Evolutionary conservation across 2,329 filamentous ascomycete species (phyloP), one percentile per base, ranked within the genome.

Genomic region (Paraphaeosphaeria sporulosa): DNA sequence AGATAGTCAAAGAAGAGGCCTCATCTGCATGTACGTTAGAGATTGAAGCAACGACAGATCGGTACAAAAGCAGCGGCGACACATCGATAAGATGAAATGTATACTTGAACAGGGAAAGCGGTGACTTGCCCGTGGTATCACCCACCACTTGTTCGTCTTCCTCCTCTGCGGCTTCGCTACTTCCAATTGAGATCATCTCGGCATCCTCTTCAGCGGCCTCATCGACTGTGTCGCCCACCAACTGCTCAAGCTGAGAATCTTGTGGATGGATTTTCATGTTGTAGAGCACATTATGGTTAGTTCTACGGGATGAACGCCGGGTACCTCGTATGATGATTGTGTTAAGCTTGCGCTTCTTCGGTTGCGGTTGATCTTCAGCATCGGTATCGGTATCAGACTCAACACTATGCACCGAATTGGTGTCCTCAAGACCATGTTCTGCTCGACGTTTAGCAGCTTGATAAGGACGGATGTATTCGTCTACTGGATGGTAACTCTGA

Each of bases 401-500:
- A 5, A 57, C 49, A 50, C 64, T 55, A 23, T 27, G 25, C 25
- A 43, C 36, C 10, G 21, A 40, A 3, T 58, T 60, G 19, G 10
- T 50, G 43, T 59, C 49, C 13, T 64, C 6, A n/a, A 55, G 10
- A 48, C 50, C 68, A 40, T 76, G 66, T n/a, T 65, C 56, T 9
- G 61, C 63, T 19, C 68, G 70, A 42, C 67, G 64, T 46, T 71
- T 73, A 0, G 71, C 69, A 36, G 74, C 73, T 30, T 69, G 68
- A 10, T 63, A 62, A 4, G 74, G 73, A 10, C 65, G 65, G 8
- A 73, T 61, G 47, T 58, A 54, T 9, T 76, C 73, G 43, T 77
- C 74, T 66, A 77, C 69, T 2, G 73, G 74, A 56, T 77, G 74
- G 40, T 74, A 77, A 55, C 68, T 72, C 23, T 72, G 60, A 40